These are phyloP conservation scores for Ocimum tenuiflorum DNA, from an alignment of 257 asterid species.

Conservation along the genomic window DNA sequence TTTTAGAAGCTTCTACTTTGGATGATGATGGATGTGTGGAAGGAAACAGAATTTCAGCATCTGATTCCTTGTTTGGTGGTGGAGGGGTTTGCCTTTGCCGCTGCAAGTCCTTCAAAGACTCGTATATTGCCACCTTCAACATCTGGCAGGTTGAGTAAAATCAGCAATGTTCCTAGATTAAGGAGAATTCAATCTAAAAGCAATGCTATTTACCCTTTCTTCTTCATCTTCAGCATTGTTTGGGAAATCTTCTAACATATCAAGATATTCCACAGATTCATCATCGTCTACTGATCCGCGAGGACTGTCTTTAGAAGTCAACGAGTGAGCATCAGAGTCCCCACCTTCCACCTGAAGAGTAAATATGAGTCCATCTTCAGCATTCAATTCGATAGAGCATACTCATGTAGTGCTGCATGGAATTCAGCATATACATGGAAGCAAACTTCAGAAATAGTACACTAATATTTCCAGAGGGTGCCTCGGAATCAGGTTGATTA, in stretches of 20 bases:
- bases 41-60: background rate
- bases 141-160: slow-evolving; percentile 42
- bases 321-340: slow-evolving; percentile 42
- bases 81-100: slow-evolving; percentile 19
- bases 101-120: slow-evolving; percentile 63
- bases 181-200: background rate
- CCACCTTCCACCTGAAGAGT: slow-evolving; percentile 52
- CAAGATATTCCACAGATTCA: slow-evolving; percentile 75
- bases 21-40: background rate
- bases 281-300: slow-evolving; percentile 56
- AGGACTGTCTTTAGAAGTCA: slow-evolving; percentile 60
- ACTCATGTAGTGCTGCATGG: background rate
- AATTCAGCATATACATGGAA: background rate
- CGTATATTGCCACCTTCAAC: slow-evolving; percentile 69
- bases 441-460: background rate
- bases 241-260: slow-evolving; percentile 64
- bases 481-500: slow-evolving; percentile 52
- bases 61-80: slow-evolving; percentile 23
- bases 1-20: slow-evolving; percentile 10
- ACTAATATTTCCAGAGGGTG: slow-evolving; percentile 16
- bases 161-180: background rate
- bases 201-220: slow-evolving; percentile 49
- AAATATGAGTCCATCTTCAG: background rate
- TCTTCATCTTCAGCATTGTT: slow-evolving; percentile 79
- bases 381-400: background rate